Evolutionary conservation across 345 rosid species (phyloP), one percentile per base, ranked within the genome.

Genomic region (Adansonia digitata): DNA sequence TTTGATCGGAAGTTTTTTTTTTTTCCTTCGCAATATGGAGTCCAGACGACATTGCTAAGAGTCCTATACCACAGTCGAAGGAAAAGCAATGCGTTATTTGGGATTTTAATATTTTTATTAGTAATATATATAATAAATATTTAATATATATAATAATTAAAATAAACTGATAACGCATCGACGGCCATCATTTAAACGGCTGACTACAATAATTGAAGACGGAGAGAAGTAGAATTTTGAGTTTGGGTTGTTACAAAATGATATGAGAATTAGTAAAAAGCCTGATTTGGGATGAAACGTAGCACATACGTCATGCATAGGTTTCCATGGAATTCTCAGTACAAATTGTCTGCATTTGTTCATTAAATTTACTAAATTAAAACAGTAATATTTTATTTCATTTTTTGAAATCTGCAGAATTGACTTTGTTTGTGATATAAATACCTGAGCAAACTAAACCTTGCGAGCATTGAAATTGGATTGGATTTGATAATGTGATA

Each of bases 21-120:
- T 51, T 70, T 70, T 35, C 8, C n/a, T 20, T n/a, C 61, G 17
- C 22, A 29, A 10, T n/a, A 51, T 48, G 72, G 72, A 69, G 72
- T 57, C 72, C 72, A 27, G 17, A 27, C 55, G 31, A 18, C 56
- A 20, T 69, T 17, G 13, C 26, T 52, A 11, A 55, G 26, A n/a
- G 43, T 70, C 74, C 35, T 24, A 26, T 67, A 2, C 34, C n/a
- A n/a, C n/a, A n/a, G n/a, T n/a, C n/a, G n/a, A n/a, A n/a, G n/a
- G n/a, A n/a, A n/a, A n/a, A n/a, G n/a, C n/a, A n/a, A n/a, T n/a
- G n/a, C n/a, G n/a, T n/a, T n/a, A n/a, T n/a, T n/a, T n/a, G n/a
- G n/a, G n/a, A n/a, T n/a, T n/a, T n/a, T n/a, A n/a, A n/a, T n/a
- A n/a, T n/a, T n/a, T n/a, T n/a, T n/a, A n/a, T n/a, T n/a, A n/a